Conservation (phyloP, 805 yeast genomes). For the Wickerhamiella azyma region DNA sequence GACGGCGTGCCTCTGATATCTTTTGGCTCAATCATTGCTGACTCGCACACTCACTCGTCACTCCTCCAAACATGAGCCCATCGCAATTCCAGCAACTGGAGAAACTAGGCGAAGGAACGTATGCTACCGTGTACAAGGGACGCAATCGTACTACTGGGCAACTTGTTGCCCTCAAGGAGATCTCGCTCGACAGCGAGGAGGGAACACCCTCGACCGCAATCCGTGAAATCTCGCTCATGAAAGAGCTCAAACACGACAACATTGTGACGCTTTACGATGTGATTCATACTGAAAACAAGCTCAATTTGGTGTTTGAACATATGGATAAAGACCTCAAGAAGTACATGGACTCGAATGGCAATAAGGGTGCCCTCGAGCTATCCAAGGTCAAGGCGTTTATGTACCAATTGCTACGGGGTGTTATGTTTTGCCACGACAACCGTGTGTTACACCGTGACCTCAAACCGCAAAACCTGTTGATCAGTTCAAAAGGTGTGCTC, state of each 20-base stretch:
- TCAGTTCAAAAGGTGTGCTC: slow-evolving; percentile 77
- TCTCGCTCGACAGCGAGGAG: slow-evolving; percentile 87
- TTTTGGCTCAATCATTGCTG: slow-evolving; percentile 15
- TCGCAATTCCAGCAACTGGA: slow-evolving; percentile 33
- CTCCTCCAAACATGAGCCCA: slow-evolving; percentile 16
- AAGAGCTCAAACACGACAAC: slow-evolving; percentile 85
- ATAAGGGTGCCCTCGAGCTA: slow-evolving; percentile 58
- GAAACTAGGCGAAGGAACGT: slow-evolving; percentile 87
- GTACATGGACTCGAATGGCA: slow-evolving; percentile 83
- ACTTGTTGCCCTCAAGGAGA: slow-evolving; percentile 88
- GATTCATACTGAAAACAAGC: slow-evolving; percentile 90
- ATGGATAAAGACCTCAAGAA: slow-evolving; percentile 88
- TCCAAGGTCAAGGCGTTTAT: slow-evolving; percentile 74
- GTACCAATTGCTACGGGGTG: slow-evolving; percentile 86
- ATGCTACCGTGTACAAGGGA: slow-evolving; percentile 97
- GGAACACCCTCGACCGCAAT: slow-evolving; percentile 98
- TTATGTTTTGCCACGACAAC: slow-evolving; percentile 75
- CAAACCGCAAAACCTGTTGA: slow-evolving; percentile 89
- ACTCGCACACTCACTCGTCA: not conserved
- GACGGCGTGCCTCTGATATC: slow-evolving; percentile 32
- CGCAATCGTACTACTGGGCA: slow-evolving; percentile 76
- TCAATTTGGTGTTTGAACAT: slow-evolving; percentile 84
- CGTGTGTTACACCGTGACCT: slow-evolving; percentile 71
- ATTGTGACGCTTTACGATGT: slow-evolving; percentile 89
- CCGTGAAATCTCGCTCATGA: slow-evolving; percentile 88